Base-by-base conservation (phyloP, 2,329 filamentous ascomycete genomes). In the Fusarium udum region DNA sequence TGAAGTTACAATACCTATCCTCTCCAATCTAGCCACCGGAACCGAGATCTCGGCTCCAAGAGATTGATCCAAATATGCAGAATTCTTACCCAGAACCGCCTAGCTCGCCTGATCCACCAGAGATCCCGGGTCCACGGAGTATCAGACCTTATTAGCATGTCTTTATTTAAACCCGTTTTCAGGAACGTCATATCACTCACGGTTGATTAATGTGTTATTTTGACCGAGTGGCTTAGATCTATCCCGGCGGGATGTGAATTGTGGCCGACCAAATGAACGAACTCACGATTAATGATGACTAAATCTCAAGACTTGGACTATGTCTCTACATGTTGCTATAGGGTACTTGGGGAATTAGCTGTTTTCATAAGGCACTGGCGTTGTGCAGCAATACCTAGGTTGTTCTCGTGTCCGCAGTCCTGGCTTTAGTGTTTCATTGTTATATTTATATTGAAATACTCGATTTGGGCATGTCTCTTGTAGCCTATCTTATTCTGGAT, bases 21-120 rank as follows among this genome's bases (percentile, higher is more conserved):
- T 15, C 13, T 31, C 31, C 26, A 51, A 24, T 40, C 24, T 66
- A 4, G 24, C 16, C 32, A n/a, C 57, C 71, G 71, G 71, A 73
- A 49, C 71, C 71, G 71, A 74, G 22, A 37, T 39, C 28, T 68
- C 59, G 67, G 63, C 60, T 65, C 48, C 63, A 55, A 24, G 16
- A 43, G 26, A 28, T 43, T 20, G 36, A 46, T 48, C 34, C 28
- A 66, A 60, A 62, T 9, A 14, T 74, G 56, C 43, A 62, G 57
- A 57, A 53, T 62, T 74, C 22, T 28, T 65, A 28, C 59, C 71
- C 37, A 64, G 56, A 72, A 68, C 36, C n/a, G 64, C 32, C 28
- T 67, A 66, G 51, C 34, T 55, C 20, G 7, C 40, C 34, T 37
- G 34, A 18, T 18, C 28, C 15, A 39, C 24, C 18, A 18, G 34